Evolutionary conservation across 805 yeast genomes (phyloP), one percentile per base, ranked within the genome.

Genomic region (Candida pseudoglaebosa): DNA sequence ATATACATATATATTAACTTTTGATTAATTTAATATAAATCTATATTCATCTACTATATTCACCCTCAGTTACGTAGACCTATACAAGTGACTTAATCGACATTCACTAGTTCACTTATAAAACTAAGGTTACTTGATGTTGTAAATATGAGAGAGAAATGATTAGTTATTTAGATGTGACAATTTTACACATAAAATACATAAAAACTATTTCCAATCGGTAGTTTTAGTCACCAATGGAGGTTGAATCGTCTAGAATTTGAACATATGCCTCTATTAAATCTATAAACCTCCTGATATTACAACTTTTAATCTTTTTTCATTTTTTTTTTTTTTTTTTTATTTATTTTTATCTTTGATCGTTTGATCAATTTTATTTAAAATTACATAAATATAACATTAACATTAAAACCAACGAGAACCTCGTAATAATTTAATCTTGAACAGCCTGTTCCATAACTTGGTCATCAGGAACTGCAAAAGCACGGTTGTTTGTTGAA

Each of bases 401-500:
- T 14, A 19, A 14, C 24, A n/a, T 4, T 13, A 32, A 32, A 32
- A 26, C 29, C 29, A 26, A 15, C 16, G 21, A n/a, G 13, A 26
- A 26, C 29, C 13, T 28, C 32, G 14, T 19, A 28, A 28, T 15
- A 19, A 28, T 6, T 31, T 31, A 43, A 34, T 46, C 48, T 37
- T 52, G 61, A 39, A 53, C 57, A 10, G 83, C 84, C 41, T 75
- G 80, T 56, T 83, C 89, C 72, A 83, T 72, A 4, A 81, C 80
- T 57, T 81, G 78, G 46, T 77, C 80, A 17, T 83, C 90, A 4
- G 87, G 79, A 39, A 82, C 84, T 1, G 95, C 95, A 70, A 84
- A 86, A 34, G 77, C 71, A 49, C 95, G 74, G 49, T 76, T 75
- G 50, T 73, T 72, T 3, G 84, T 78, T 19, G 70, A 33, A 26